Evolutionary conservation across 495 filamentous ascomycete genomes (phyloP).

Genomic region (Articulospora tetracladia): DNA sequence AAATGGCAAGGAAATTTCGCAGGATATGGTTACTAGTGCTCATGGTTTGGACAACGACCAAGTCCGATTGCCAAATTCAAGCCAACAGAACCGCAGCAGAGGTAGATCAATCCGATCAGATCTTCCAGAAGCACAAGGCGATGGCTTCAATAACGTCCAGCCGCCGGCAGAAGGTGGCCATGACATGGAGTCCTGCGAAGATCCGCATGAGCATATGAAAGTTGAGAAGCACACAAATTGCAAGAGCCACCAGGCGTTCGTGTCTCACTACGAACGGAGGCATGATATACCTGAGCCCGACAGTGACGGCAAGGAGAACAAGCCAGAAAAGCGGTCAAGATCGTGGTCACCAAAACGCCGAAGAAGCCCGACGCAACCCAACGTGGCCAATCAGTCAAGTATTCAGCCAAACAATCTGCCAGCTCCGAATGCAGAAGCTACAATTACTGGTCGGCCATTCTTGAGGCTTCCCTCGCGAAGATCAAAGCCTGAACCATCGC

Average conservation of each 20-base stretch:
- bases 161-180: too few relatives aligned
- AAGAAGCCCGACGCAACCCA: background rate
- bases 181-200: background rate
- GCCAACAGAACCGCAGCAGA: background rate
- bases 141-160: background rate
- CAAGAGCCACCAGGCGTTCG: too few relatives aligned
- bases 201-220: background rate
- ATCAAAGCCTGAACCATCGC: background rate
- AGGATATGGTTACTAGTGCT: background rate
- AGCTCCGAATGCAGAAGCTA: constrained; percentile 16
- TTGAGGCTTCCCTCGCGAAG: constrained; percentile 29
- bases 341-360: background rate
- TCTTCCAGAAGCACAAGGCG: background rate
- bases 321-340: background rate
- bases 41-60: background rate
- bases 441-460: constrained; percentile 37
- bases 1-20: background rate
- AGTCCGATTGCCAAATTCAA: background rate
- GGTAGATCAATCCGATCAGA: background rate
- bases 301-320: background rate
- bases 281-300: too few relatives aligned
- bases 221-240: too few relatives aligned
- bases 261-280: too few relatives aligned
- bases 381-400: background rate
- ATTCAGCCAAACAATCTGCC: background rate